Conservation (phyloP, 148 eudicot species). For the Rhododendron molle region DNA sequence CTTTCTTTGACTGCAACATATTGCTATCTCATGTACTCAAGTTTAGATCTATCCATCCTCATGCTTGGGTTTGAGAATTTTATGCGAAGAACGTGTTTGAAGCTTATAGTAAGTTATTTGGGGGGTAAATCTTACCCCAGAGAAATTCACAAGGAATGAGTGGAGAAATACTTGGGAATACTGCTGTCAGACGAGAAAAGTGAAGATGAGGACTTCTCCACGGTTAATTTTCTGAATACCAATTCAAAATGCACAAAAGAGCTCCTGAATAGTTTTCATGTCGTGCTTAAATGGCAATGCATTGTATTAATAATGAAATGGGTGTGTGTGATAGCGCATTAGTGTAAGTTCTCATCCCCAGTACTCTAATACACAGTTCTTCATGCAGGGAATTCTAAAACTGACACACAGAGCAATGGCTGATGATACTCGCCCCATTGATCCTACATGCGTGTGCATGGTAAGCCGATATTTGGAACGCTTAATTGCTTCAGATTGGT, state of each 20-base stretch:
- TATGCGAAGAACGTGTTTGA: background rate
- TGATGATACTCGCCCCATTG: constrained; percentile 70
- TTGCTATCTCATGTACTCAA: background rate
- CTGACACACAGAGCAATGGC: constrained; percentile 81
- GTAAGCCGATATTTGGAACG: constrained; percentile 30
- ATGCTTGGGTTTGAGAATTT: background rate
- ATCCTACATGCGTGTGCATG: constrained; percentile 80
- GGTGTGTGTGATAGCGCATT: background rate
- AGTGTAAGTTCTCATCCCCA: background rate
- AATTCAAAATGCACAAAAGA: background rate
- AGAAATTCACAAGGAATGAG: background rate
- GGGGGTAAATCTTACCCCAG: background rate
- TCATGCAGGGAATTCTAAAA: constrained; percentile 62
- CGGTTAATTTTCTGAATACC: background rate
- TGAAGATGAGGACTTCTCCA: background rate
- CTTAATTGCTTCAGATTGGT: constrained; percentile 1
- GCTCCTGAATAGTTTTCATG: background rate
- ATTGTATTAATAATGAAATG: background rate
- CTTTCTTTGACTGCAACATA: background rate
- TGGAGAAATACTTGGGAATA: background rate
- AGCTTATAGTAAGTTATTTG: background rate
- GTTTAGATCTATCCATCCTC: background rate
- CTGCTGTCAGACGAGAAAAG: background rate
- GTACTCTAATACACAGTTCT: constrained; percentile 2
- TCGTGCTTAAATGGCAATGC: background rate